Conservation (phyloP, 306 rosid genomes). For the Cotoneaster glaucophyllus region DNA sequence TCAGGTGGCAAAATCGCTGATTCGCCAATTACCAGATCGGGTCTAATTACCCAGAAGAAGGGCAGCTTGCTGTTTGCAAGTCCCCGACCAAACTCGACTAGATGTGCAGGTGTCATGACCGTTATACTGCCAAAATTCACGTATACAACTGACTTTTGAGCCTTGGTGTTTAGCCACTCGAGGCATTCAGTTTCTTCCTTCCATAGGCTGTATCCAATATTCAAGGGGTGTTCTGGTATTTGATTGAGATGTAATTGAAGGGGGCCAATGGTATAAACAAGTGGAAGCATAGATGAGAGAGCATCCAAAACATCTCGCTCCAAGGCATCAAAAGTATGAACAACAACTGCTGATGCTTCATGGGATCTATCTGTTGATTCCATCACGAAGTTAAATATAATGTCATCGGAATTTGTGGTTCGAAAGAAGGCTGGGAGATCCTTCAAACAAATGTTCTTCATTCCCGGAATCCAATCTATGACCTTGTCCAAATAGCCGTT, state of each 20-base stretch:
- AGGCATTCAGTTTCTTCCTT: neutral
- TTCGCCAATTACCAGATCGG: neutral
- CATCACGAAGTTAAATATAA: neutral
- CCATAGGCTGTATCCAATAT: neutral
- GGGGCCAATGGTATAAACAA: constrained; percentile 14
- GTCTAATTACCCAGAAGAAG: neutral
- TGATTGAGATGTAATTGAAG: constrained; percentile 4
- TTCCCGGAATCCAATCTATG: constrained; percentile 18
- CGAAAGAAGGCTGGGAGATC: neutral
- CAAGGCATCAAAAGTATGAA: constrained; percentile 11
- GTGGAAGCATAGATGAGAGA: neutral
- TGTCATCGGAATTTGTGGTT: neutral
- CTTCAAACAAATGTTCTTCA: neutral
- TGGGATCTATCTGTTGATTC: neutral
- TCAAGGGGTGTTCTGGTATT: neutral
- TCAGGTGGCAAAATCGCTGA: neutral
- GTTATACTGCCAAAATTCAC: neutral
- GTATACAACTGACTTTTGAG: neutral
- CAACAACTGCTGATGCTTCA: constrained; percentile 2
- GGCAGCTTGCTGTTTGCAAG: neutral
- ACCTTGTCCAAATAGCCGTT: constrained; percentile 4
- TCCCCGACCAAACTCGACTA: neutral
- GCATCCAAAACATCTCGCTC: neutral
- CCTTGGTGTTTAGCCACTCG: neutral
- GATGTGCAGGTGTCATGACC: neutral